These are phyloP conservation scores for Phlyctochytrium arcticum DNA, from an alignment of 192 early-diverging fungal genomes.

Conservation along the genomic window DNA sequence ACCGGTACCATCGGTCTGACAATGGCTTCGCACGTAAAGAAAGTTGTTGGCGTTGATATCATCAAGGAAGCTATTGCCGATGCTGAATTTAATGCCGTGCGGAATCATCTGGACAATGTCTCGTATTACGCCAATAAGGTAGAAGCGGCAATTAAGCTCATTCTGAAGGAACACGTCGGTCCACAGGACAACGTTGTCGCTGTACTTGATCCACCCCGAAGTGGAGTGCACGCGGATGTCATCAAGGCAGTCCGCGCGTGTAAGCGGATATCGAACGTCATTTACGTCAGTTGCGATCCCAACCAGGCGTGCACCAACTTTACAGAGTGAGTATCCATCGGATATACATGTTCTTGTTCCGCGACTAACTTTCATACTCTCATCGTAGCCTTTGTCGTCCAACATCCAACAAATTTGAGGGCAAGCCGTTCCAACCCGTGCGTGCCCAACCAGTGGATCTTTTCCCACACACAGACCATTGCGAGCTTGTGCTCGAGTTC, in stretches of 20 bases:
- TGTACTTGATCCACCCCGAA: conserved; percentile 71
- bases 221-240: conserved; percentile 57
- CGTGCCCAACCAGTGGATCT: conserved; percentile 63
- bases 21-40: conserved; percentile 61
- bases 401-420: conserved; percentile 54
- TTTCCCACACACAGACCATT: conserved; percentile 71
- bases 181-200: conserved; percentile 58
- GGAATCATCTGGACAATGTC: conserved; percentile 55
- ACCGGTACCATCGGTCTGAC: conserved; percentile 81
- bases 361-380: not conserved
- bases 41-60: conserved; percentile 72
- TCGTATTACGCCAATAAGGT: conserved; percentile 57
- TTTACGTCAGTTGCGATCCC: conserved; percentile 71
- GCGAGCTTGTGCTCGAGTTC: conserved; percentile 68
- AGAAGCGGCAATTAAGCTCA: conserved; percentile 49
- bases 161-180: conserved; percentile 33
- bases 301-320: conserved; percentile 58
- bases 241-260: conserved; percentile 60
- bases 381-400: conserved; percentile 62
- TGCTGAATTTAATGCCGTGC: conserved; percentile 60
- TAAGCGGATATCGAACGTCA: conserved; percentile 46
- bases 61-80: conserved; percentile 64
- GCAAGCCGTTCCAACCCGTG: conserved; percentile 56
- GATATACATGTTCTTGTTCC: not conserved
- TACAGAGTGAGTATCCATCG: conserved; percentile 44